Evolutionary conservation across 2,329 filamentous ascomycete species (phyloP), one percentile per base, ranked within the genome.

Genomic region (Lachnellula subtilissima): DNA sequence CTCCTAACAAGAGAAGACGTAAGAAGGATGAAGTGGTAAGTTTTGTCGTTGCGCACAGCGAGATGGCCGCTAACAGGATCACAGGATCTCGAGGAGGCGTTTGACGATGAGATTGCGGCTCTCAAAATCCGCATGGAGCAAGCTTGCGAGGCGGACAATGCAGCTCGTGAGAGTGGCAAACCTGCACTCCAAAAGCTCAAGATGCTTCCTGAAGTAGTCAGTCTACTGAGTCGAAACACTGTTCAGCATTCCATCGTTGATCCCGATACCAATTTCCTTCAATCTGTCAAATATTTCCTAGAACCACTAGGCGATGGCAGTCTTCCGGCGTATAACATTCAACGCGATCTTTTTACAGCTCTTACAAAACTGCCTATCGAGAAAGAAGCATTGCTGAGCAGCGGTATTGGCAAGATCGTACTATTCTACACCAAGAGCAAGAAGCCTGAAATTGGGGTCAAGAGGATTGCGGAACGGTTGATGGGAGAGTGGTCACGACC

Each of bases 341-440:
- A 99, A 75, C 90, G 92, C 59, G 92, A 97, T 70, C 83, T 99
- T 45, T 94, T 99, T 71, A 83, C 83, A 25, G 88, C 90, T 23
- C 79, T 99, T 39, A 82, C 81, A 17, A 86, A 85, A 66, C 80
- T 97, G 5, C 91, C 91, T 5, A 91, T 97, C 63, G 89, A 91
- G 70, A 97, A 97, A 70, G 94, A 97, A 66, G 83, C 88, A 1
- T 80, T 99, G 14, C 81, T 95, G 22, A 92, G 91, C 62, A 96
- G 90, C 65, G 92, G 93, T 19, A 94, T 99, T 62, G 94, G 94
- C 69, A 97, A 97, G 72, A 91, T 99, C 48, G 88, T 97, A 52
- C 83, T 96, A 60, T 99, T 97, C 76, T 99, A 99, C 75, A 97
- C 92, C 50, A 92, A 92, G 74, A 96, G 89, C 77, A 95, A 92